Evolutionary conservation across 768 basidiomycete genomes (phyloP), one percentile per base, ranked within the genome.

Genomic region (Leucosporidium scottii): DNA sequence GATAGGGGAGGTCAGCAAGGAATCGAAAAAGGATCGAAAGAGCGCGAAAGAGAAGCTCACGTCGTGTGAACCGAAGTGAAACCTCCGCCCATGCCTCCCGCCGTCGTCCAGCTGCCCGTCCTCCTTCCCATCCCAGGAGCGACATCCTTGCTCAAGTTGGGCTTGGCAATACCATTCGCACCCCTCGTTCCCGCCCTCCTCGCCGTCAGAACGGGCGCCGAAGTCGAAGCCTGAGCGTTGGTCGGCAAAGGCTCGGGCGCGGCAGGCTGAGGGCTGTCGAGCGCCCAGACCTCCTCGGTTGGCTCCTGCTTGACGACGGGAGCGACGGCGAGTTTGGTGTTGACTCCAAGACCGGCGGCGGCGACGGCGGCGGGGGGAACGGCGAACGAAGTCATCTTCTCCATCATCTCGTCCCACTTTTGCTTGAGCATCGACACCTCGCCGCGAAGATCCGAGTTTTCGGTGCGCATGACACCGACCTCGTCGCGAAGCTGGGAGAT

Each of bases 401-500:
- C 64, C 50, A 74, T 61, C 36, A 76, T 65, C 58, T 72, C 68
- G 53, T 75, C 73, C 71, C 75, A 74, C 62, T 75, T 77, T 27
- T 75, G 75, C 73, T 80, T 80, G 68, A 81, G 74, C 15, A 78
- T 75, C 10, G 75, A 75, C 27, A 81, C 77, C 65, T 81, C 81
- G 25, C 75, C 71, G 56, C 77, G 76, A 61, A 69, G 54, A 25
- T 66, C 59, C 17, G 61, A n/a, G 63, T 73, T 73, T 61, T 69
- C 67, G 27, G 58, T 55, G 31, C 59, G 64, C 31, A 71, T 30
- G 27, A 61, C 62, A 50, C 64, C 61, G 23, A 76, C 69, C 56
- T 76, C 71, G 64, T 74, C 75, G 27, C 64, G 57, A 7, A 76
- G 62, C 18, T 51, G 47, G 25, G 49, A n/a, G 71, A 99, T 87